Conservation (phyloP, 192 early-diverging fungal genomes). For the Backusella mclennaniae region DNA sequence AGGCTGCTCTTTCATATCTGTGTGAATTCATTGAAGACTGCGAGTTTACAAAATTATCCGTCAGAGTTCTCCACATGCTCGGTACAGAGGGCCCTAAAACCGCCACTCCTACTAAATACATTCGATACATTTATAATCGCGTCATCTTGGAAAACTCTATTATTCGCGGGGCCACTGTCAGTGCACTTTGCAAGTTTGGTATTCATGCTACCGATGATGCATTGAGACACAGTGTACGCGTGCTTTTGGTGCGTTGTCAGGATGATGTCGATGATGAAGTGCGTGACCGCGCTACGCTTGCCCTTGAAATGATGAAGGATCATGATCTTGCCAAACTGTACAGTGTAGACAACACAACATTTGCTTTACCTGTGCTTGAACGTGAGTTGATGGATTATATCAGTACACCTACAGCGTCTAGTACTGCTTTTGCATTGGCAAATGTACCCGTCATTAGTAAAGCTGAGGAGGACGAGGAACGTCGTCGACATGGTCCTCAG, state of each 20-base stretch:
- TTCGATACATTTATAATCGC: constrained; percentile 99
- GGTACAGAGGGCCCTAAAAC: constrained; percentile 94
- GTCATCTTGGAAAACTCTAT: constrained; percentile 97
- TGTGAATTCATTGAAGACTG: constrained; percentile 99
- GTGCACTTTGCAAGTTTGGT: constrained; percentile 92
- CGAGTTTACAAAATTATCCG: constrained; percentile 98
- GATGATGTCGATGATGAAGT: constrained; percentile 99
- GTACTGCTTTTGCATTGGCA: constrained; percentile 74
- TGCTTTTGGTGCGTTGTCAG: constrained; percentile 84
- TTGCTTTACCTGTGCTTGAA: constrained; percentile 82
- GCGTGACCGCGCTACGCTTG: constrained; percentile 92
- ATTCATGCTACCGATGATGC: constrained; percentile 69
- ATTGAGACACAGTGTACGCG: constrained; percentile 73
- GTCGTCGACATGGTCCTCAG: constrained; percentile 47
- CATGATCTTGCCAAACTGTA: constrained; percentile 50
- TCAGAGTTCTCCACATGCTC: constrained; percentile 92
- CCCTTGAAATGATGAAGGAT: constrained; percentile 75
- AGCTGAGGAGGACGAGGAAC: constrained; percentile 82
- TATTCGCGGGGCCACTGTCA: constrained; percentile 96
- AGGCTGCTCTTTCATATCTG: constrained; percentile 89
- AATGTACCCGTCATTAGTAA: constrained; percentile 80
- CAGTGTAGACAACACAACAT: constrained; percentile 67
- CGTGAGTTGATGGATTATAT: constrained; percentile 86
- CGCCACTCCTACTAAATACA: constrained; percentile 89
- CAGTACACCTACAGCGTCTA: constrained; percentile 57